These are phyloP conservation scores for Monosporascus sp. DNA, from an alignment of 2,329 filamentous ascomycete genomes.

Conservation along the genomic window DNA sequence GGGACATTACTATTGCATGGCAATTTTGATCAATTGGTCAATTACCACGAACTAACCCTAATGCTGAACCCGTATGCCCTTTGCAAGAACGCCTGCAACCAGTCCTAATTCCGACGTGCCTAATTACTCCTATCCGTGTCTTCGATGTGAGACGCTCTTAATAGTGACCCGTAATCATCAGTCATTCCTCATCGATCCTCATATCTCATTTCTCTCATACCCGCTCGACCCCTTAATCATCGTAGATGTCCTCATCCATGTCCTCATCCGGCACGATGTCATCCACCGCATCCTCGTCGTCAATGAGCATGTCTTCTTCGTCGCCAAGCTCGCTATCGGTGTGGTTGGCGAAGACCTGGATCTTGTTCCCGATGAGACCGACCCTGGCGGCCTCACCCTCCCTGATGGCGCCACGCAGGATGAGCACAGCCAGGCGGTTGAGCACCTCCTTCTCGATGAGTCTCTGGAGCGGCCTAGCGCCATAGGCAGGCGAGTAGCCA, in stretches of 20 bases:
- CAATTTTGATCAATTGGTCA: too few relatives aligned
- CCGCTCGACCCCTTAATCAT: slow-evolving; percentile 8
- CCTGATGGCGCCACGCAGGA: slow-evolving; percentile 75
- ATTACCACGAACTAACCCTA: too few relatives aligned
- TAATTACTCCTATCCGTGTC: too few relatives aligned
- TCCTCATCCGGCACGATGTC: slow-evolving; percentile 54
- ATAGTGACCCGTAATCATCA: too few relatives aligned
- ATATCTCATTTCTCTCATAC: too few relatives aligned
- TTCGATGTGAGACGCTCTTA: too few relatives aligned
- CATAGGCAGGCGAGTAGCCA: slow-evolving; percentile 93
- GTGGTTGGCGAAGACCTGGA: slow-evolving; percentile 81
- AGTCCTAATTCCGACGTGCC: too few relatives aligned
- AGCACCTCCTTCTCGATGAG: slow-evolving; percentile 97
- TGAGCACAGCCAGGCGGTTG: slow-evolving; percentile 86
- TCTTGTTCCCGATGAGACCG: slow-evolving; percentile 71
- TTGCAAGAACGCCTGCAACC: too few relatives aligned
- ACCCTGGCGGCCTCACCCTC: slow-evolving; percentile 83
- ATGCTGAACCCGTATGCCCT: too few relatives aligned
- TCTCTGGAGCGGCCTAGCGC: slow-evolving; percentile 79
- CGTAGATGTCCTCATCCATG: slow-evolving; percentile 55
- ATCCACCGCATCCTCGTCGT: slow-evolving; percentile 66
- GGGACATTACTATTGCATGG: too few relatives aligned
- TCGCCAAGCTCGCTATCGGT: slow-evolving; percentile 49
- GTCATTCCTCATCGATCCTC: too few relatives aligned
- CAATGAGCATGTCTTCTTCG: slow-evolving; percentile 63